Evolutionary conservation across 2,329 filamentous ascomycete genomes (phyloP), one percentile per base, ranked within the genome.

Genomic region (Bipolaris cookei): DNA sequence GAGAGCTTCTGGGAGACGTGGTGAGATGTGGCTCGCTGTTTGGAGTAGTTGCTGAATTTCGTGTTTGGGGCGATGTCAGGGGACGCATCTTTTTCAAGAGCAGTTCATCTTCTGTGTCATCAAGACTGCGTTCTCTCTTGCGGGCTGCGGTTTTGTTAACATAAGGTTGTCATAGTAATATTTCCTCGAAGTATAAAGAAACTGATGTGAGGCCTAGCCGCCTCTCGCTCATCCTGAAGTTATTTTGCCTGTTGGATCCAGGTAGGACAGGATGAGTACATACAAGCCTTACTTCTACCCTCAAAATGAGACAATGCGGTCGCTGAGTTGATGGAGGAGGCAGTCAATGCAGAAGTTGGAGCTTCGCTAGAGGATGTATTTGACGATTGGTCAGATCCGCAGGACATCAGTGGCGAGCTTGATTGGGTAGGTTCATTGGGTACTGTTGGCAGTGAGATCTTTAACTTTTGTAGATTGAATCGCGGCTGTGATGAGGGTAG

Each of bases 381-480:
- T 0, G 59, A 63, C 3, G 65, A 66, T 8, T 56, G 35, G 32
- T 59, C 53, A 2, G 62, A 65, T 30, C 64, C 62, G n/a, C 56
- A 60, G 46, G 67, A 67, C 8, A 66, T 55, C 13, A 62, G 48
- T 6, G 65, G 59, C n/a, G 64, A 64, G 3, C 58, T 14, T 4
- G 54, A 20, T 21, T 13, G 45, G 5, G 23, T 8, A 11, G 8
- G 8, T 20, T 25, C 45, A 23, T 7, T n/a, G 10, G 23, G 14
- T 3, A 35, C 14, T 13, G 42, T 37, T 38, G 52, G 13, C n/a
- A 50, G 38, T 2, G 48, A 50, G 11, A 61, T 51, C 13, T 46
- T 35, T 37, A 63, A 34, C 16, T 42, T 56, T 7, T 18, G 35
- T 11, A 63, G 54, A 10, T 32, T 23, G 18, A 48, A 51, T 23